Evolutionary conservation across 2,329 filamentous ascomycete genomes (phyloP).

Genomic region (Fusarium austroafricanum): DNA sequence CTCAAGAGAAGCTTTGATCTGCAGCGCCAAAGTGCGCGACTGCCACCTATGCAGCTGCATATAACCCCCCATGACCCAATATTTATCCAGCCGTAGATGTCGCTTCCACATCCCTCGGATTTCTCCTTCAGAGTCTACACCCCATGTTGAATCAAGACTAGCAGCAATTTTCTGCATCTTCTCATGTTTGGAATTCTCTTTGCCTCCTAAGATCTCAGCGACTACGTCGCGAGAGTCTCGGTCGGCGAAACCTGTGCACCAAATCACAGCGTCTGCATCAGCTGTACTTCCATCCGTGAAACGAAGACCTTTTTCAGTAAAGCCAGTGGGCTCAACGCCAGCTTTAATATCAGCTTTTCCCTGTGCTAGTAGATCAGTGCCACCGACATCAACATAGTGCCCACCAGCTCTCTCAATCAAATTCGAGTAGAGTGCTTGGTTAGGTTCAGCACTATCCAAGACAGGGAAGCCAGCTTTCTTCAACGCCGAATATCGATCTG

Average conservation of each 20-base stretch:
- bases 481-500: no score
- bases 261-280: constrained; percentile 20
- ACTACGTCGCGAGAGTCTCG: constrained; percentile 2
- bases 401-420: no score
- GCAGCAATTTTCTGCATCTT: neutral
- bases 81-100: constrained; percentile 24
- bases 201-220: constrained; percentile 5
- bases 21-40: constrained; percentile 28
- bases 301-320: no score
- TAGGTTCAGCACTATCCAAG: no score
- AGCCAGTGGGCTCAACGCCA: no score
- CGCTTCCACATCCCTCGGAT: constrained; percentile 40
- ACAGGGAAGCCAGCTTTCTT: no score
- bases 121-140: constrained; percentile 28
- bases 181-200: no score
- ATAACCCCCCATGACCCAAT: constrained; percentile 33
- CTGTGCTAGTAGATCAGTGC: no score
- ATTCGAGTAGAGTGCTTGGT: no score
- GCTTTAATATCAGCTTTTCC: no score
- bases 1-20: constrained; percentile 34
- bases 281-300: no score
- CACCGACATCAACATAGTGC: no score
- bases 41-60: constrained; percentile 34
- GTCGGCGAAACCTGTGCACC: constrained; percentile 32
- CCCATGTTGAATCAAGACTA: constrained; percentile 25